A percentile compares a stretch with the other conserved stretches of the same genome.
These are phyloP conservation scores for Neofusicoccum sp. DNA, from an alignment of 2,329 filamentous ascomycete species.

Conservation along the genomic window DNA sequence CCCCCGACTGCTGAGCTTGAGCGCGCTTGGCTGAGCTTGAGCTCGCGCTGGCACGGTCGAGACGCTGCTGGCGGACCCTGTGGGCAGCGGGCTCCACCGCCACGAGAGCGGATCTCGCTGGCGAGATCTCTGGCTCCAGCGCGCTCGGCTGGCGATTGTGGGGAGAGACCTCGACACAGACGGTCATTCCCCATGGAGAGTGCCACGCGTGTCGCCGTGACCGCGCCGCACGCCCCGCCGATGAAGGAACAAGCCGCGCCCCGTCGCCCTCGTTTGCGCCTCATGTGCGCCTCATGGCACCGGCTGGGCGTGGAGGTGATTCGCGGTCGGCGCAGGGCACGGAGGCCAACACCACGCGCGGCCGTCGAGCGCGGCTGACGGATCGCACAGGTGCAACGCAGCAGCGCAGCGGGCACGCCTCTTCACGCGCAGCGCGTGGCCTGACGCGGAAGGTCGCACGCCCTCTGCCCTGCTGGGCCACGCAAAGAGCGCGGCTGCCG, in stretches of 20 bases:
- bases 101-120: background rate
- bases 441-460: constrained; percentile 17
- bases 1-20: background rate
- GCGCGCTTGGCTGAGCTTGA: background rate
- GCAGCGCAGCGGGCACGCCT: background rate
- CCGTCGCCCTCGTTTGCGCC: background rate
- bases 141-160: background rate
- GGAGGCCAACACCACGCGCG: background rate
- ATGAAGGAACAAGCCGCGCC: background rate
- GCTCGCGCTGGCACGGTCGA: background rate
- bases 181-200: constrained; percentile 4
- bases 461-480: background rate
- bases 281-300: background rate
- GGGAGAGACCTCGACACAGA: background rate
- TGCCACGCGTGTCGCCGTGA: background rate
- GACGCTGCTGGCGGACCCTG: background rate
- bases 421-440: constrained; percentile 1
- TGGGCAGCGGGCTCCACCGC: background rate
- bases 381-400: background rate
- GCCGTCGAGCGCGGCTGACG: background rate
- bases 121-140: background rate
- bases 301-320: background rate
- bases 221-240: background rate
- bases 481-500: background rate
- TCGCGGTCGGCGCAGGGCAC: background rate